Evolutionary conservation across 179 eudicot genomes (phyloP).

Genomic region (Spinacia oleracea): DNA sequence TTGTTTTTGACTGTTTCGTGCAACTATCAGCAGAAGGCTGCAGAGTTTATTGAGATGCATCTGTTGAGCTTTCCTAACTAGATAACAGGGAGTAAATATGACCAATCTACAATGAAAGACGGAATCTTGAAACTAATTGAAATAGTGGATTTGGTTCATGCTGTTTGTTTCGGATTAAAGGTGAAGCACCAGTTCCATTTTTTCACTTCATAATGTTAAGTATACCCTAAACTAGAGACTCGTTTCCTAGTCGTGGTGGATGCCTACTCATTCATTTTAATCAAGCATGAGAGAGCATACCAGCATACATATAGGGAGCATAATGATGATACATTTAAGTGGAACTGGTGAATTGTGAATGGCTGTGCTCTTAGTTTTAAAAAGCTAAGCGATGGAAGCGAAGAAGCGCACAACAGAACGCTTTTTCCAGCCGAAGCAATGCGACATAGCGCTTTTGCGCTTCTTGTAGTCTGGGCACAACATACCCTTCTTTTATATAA

Average conservation of each 20-base stretch:
- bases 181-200: neutral
- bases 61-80: neutral
- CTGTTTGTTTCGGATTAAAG: neutral
- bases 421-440: too few relatives aligned
- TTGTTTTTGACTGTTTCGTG: neutral
- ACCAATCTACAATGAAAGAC: neutral
- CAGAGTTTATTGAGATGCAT: neutral
- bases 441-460: too few relatives aligned
- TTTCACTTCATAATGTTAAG: neutral
- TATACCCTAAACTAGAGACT: neutral
- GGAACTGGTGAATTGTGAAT: neutral
- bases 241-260: neutral
- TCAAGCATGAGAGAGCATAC: neutral
- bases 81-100: neutral
- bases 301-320: neutral
- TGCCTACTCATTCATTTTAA: neutral
- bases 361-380: too few relatives aligned
- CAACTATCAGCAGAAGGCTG: neutral
- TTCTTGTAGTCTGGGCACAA: too few relatives aligned
- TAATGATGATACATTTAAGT: neutral
- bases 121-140: neutral
- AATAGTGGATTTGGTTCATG: neutral
- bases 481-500: too few relatives aligned
- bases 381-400: too few relatives aligned
- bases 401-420: too few relatives aligned